A percentile compares a stretch with the other conserved stretches of the same genome.
Conservation (phyloP, 2,329 filamentous ascomycete species). For the Diaporthe destruens region DNA sequence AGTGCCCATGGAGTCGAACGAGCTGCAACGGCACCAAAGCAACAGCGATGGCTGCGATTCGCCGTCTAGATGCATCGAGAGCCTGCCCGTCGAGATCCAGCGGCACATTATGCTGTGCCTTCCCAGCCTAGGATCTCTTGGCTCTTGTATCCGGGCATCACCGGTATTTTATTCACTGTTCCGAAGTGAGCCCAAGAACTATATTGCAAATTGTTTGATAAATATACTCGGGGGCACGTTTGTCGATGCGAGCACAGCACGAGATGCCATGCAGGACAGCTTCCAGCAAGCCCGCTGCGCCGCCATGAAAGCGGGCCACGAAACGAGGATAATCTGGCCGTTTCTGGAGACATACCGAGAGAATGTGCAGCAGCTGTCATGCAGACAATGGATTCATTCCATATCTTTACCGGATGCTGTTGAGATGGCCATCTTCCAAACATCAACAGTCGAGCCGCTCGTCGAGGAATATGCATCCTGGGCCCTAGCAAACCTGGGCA, state of each 20-base stretch:
- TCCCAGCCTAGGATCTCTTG: slow-evolving; percentile 12
- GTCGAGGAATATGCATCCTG: slow-evolving; percentile 8
- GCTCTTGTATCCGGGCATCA: background rate
- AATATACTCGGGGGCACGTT: background rate
- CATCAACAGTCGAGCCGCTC: slow-evolving; percentile 10
- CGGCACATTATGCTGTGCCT: slow-evolving; percentile 19
- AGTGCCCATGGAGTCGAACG: background rate
- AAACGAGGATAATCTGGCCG: slow-evolving; percentile 2
- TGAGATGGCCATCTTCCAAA: background rate
- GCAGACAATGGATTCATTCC: background rate
- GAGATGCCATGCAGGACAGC: background rate
- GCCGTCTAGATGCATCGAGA: slow-evolving; percentile 3
- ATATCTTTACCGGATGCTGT: background rate
- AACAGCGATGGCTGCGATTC: background rate
- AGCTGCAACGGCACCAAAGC: background rate
- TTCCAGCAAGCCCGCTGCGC: background rate
- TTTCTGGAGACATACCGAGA: slow-evolving; percentile 7
- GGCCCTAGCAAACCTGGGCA: background rate
- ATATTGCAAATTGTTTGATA: slow-evolving; percentile 5
- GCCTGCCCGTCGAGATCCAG: slow-evolving; percentile 16
- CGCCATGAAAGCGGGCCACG: background rate
- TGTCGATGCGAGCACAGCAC: slow-evolving; percentile 12
- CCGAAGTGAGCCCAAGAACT: slow-evolving; percentile 1
- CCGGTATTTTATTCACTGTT: slow-evolving; percentile 2
- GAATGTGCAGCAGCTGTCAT: background rate